phyloP scores from a whole-genome alignment of 2,329 filamentous ascomycete species.

The Dactylellina leptospora region DNA sequence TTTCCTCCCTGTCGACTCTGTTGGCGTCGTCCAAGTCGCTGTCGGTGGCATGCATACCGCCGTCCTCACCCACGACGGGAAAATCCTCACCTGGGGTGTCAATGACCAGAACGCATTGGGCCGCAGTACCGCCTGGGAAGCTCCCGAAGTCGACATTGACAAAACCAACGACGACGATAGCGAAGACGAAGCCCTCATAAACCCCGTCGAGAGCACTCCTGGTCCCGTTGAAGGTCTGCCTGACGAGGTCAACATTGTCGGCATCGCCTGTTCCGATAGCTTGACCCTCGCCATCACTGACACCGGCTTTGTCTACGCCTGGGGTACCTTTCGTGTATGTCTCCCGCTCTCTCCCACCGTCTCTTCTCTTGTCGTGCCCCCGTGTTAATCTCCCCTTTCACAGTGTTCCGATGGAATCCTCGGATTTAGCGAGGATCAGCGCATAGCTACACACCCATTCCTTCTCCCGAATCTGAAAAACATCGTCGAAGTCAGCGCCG shows the following conservation, averaged over 20 bases:
- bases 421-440: slow-evolving; percentile 68
- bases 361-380: too few relatives aligned
- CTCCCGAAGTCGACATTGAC: slow-evolving; percentile 69
- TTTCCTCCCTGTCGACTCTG: slow-evolving; percentile 66
- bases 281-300: slow-evolving; percentile 79
- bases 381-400: too few relatives aligned
- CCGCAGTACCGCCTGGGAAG: slow-evolving; percentile 75
- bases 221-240: slow-evolving; percentile 69
- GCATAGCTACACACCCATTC: slow-evolving; percentile 65
- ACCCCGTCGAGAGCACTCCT: slow-evolving; percentile 76
- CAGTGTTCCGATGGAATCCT: slow-evolving; percentile 73
- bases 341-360: background rate
- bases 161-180: slow-evolving; percentile 63
- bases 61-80: slow-evolving; percentile 80
- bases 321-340: slow-evolving; percentile 79
- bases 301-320: slow-evolving; percentile 79
- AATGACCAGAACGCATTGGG: slow-evolving; percentile 85
- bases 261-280: slow-evolving; percentile 77
- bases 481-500: slow-evolving; percentile 69
- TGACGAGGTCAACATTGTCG: slow-evolving; percentile 70
- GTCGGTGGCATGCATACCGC: slow-evolving; percentile 84
- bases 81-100: slow-evolving; percentile 85
- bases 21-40: slow-evolving; percentile 77
- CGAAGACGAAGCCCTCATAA: slow-evolving; percentile 67
- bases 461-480: slow-evolving; percentile 71